A percentile compares a stretch with the other conserved stretches of the same genome.
These are phyloP conservation scores for Fusarium goolgardi DNA, from an alignment of 2,329 filamentous ascomycete species.

Conservation along the genomic window DNA sequence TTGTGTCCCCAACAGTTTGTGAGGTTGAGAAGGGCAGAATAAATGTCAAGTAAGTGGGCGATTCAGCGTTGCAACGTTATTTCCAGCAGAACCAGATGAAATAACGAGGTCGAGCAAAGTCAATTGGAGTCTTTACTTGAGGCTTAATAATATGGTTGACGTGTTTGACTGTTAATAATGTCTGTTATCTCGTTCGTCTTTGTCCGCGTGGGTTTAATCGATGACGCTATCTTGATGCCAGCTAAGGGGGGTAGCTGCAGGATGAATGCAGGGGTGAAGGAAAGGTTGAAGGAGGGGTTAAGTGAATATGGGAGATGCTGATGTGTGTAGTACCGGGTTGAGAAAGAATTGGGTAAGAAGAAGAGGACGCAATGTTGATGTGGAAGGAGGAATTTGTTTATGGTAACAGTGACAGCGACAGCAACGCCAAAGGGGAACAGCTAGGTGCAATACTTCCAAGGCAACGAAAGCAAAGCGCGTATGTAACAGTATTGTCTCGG, in stretches of 20 bases:
- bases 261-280: conserved; percentile 27
- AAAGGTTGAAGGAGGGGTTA: conserved; percentile 9
- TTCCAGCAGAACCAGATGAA: not conserved
- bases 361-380: conserved; percentile 1
- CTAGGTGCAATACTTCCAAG: not conserved
- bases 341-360: not conserved
- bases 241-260: conserved; percentile 26
- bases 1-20: conserved; percentile 37
- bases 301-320: not conserved
- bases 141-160: conserved; percentile 25
- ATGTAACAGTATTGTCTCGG: conserved; percentile 30
- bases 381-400: conserved; percentile 17
- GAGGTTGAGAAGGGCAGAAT: conserved; percentile 16
- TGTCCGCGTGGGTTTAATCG: conserved; percentile 29
- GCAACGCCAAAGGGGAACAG: conserved; percentile 7
- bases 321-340: not conserved
- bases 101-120: not conserved
- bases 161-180: conserved; percentile 12
- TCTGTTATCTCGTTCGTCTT: conserved; percentile 18
- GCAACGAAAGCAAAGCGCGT: not conserved
- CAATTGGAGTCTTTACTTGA: conserved; percentile 21
- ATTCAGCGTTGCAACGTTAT: conserved; percentile 1
- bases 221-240: conserved; percentile 41
- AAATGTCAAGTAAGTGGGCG: not conserved
- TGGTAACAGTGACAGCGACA: not conserved